Conservation (phyloP, 345 rosid genomes). For the Erodium maritimum region DNA sequence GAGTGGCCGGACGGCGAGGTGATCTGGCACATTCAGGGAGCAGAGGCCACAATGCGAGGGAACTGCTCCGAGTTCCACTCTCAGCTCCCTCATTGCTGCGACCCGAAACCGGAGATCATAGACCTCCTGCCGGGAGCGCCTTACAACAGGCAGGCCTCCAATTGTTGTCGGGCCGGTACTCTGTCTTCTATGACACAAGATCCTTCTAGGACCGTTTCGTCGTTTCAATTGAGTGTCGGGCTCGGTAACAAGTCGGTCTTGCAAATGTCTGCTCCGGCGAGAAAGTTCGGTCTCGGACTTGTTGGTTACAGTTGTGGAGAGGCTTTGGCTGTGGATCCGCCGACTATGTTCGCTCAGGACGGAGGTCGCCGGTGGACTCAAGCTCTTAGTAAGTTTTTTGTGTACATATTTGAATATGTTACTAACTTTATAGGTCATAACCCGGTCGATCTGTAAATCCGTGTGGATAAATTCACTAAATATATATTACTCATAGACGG, state of each 20-base stretch:
- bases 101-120: slow-evolving; percentile 41
- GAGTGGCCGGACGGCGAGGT: slow-evolving; percentile 47
- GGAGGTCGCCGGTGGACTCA: slow-evolving; percentile 72
- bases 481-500: too few species aligned
- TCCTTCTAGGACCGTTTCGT: slow-evolving; percentile 24
- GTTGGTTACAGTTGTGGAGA: slow-evolving; percentile 58
- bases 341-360: slow-evolving; percentile 28
- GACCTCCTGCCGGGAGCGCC: slow-evolving; percentile 71
- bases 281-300: slow-evolving; percentile 44
- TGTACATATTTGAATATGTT: neutral
- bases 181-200: slow-evolving; percentile 54
- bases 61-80: slow-evolving; percentile 46
- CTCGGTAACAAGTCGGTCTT: neutral
- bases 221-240: slow-evolving; percentile 42
- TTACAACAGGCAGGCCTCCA: slow-evolving; percentile 32
- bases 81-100: slow-evolving; percentile 61
- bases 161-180: slow-evolving; percentile 77
- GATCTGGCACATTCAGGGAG: slow-evolving; percentile 68
- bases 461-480: too few species aligned
- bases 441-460: too few species aligned
- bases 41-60: slow-evolving; percentile 80
- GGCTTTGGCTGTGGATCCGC: slow-evolving; percentile 21
- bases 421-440: too few species aligned
- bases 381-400: slow-evolving; percentile 40
- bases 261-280: slow-evolving; percentile 18